A percentile compares a stretch with the other conserved stretches of the same genome.
Conservation (phyloP, 306 rosid species). For the Cyamopsis tetragonoloba region DNA sequence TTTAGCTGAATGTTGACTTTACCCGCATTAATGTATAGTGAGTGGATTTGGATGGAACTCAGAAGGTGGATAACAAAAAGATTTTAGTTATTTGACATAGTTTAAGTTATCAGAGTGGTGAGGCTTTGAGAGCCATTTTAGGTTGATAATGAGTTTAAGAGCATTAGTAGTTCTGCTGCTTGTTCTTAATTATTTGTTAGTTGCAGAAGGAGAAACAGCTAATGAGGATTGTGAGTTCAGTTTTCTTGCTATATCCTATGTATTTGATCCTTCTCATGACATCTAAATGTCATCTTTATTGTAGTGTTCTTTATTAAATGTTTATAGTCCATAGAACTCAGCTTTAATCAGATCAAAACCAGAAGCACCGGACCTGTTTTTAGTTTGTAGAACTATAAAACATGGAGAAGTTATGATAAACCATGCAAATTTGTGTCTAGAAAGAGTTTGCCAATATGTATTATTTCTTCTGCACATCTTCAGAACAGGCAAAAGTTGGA, state of each 20-base stretch:
- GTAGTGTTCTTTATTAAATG: background rate
- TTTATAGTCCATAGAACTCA: background rate
- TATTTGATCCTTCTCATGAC: background rate
- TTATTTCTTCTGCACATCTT: conserved; percentile 3
- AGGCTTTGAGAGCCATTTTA: background rate
- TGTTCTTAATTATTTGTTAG: conserved; percentile 6
- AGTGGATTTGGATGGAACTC: background rate
- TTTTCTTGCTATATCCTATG: conserved; percentile 8
- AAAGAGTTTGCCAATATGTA: background rate
- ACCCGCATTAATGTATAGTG: background rate
- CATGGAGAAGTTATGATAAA: background rate
- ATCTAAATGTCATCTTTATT: background rate
- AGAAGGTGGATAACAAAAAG: background rate
- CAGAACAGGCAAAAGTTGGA: background rate
- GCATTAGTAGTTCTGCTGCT: conserved; percentile 17
- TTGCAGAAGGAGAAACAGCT: conserved; percentile 20
- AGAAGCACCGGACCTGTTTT: conserved; percentile 4
- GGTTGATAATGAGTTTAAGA: conserved; percentile 24
- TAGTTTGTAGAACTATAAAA: background rate
- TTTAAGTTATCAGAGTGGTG: background rate
- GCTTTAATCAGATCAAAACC: background rate
- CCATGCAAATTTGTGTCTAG: background rate
- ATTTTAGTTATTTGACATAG: background rate
- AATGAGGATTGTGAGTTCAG: conserved; percentile 34
- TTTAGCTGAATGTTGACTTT: background rate